These are phyloP conservation scores for Kluyveromyces wickerhamii DNA, from an alignment of 805 yeast species.

Conservation along the genomic window DNA sequence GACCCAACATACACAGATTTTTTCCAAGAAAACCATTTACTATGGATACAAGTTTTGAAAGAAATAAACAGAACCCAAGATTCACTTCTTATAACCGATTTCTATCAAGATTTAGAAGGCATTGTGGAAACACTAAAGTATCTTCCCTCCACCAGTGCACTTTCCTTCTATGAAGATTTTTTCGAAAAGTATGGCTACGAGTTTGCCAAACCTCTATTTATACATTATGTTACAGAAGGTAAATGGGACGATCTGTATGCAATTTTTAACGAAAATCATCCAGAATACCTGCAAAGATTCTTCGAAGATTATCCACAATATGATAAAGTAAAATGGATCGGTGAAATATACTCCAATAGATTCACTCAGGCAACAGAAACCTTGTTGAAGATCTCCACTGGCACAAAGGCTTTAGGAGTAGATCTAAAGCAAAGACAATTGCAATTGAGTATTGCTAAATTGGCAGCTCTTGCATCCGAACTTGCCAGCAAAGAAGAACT, in stretches of 20 bases:
- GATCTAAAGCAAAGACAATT: slow-evolving; percentile 37
- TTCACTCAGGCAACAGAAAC: slow-evolving; percentile 43
- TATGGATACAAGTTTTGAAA: slow-evolving; percentile 57
- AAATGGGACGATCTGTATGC: slow-evolving; percentile 47
- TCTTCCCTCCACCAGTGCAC: slow-evolving; percentile 39
- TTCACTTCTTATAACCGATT: slow-evolving; percentile 57
- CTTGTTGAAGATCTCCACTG: slow-evolving; percentile 36
- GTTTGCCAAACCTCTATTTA: slow-evolving; percentile 61
- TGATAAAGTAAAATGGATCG: slow-evolving; percentile 64
- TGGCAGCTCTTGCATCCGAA: slow-evolving; percentile 44
- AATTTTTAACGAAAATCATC: slow-evolving; percentile 46
- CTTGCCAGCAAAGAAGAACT: slow-evolving; percentile 16
- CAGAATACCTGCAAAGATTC: slow-evolving; percentile 41
- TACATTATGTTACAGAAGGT: slow-evolving; percentile 45
- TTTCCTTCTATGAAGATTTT: slow-evolving; percentile 41
- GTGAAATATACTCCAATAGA: slow-evolving; percentile 44
- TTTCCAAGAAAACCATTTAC: slow-evolving; percentile 20
- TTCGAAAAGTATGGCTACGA: slow-evolving; percentile 56
- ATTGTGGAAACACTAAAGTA: slow-evolving; percentile 39
- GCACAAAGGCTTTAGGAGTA: slow-evolving; percentile 35
- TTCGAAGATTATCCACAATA: slow-evolving; percentile 39
- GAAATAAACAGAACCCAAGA: slow-evolving; percentile 41
- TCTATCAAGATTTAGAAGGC: slow-evolving; percentile 56
- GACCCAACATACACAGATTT: slow-evolving; percentile 19
- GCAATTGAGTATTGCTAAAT: slow-evolving; percentile 64